phyloP scores from a whole-genome alignment of 139 green algal species.

The Chlamydomonas eustigma region DNA sequence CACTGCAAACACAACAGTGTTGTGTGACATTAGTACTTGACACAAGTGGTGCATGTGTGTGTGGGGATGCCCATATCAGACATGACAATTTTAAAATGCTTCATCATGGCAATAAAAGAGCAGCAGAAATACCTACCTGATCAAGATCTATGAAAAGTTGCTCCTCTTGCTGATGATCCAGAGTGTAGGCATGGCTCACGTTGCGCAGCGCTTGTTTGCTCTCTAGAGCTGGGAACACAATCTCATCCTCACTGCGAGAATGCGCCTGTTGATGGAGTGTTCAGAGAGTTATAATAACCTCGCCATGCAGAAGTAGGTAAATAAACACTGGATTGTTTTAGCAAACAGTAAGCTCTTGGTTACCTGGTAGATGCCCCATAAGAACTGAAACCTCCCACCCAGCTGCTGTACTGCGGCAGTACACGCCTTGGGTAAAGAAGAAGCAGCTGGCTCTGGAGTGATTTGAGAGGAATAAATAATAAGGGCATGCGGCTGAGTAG shows the following conservation, averaged over 20 bases:
- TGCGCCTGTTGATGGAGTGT: slow-evolving; percentile 31
- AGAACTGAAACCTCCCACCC: slow-evolving; percentile 87
- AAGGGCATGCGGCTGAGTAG: too few species aligned
- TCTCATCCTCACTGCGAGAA: slow-evolving; percentile 84
- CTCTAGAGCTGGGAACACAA: slow-evolving; percentile 97
- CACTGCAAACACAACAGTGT: too few species aligned
- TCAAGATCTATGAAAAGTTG: slow-evolving; percentile 76
- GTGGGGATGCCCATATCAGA: too few species aligned
- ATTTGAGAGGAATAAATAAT: too few species aligned
- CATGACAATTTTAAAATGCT: too few species aligned
- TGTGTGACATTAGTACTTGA: too few species aligned
- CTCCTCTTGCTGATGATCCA: slow-evolving; percentile 95
- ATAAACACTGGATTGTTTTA: slow-evolving; percentile 4
- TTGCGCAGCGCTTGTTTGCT: slow-evolving; percentile 89
- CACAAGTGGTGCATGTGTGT: too few species aligned
- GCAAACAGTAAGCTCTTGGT: not conserved
- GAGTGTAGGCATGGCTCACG: slow-evolving; percentile 91
- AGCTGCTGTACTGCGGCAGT: slow-evolving; percentile 60
- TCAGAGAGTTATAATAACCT: not conserved
- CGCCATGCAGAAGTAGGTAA: not conserved
- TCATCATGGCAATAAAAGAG: too few species aligned
- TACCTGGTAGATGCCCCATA: slow-evolving; percentile 63
- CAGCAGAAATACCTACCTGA: slow-evolving; percentile 16
- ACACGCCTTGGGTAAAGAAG: slow-evolving; percentile 1
- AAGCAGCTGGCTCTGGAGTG: too few species aligned